These are phyloP conservation scores for Tetrapisispora fleetii DNA, from an alignment of 805 yeast species.

Conservation along the genomic window DNA sequence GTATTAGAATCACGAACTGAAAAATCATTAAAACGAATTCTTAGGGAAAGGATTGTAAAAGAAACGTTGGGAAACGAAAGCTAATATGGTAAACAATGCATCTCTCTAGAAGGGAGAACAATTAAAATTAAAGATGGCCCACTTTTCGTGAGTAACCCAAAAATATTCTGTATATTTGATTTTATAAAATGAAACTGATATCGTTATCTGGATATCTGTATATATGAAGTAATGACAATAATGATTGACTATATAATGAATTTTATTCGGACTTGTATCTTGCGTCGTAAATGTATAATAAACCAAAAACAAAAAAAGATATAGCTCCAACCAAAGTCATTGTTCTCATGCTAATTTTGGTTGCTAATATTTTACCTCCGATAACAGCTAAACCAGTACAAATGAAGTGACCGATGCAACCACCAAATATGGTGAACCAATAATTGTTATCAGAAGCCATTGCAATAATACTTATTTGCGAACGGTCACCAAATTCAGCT, in stretches of 20 bases:
- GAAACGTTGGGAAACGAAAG: not conserved
- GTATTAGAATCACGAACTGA: slow-evolving; percentile 36
- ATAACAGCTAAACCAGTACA: slow-evolving; percentile 88
- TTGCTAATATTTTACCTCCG: slow-evolving; percentile 87
- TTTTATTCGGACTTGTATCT: slow-evolving; percentile 10
- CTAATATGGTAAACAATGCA: not conserved
- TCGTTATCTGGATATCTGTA: not conserved
- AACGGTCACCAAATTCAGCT: slow-evolving; percentile 99
- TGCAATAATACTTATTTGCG: slow-evolving; percentile 96
- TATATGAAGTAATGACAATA: slow-evolving; percentile 2
- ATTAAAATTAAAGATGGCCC: no score
- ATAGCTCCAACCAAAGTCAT: slow-evolving; percentile 86
- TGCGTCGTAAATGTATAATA: slow-evolving; percentile 71
- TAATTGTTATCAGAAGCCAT: slow-evolving; percentile 96
- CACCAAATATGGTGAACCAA: slow-evolving; percentile 82
- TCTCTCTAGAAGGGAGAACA: no score
- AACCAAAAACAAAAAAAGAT: slow-evolving; percentile 75
- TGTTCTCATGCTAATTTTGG: slow-evolving; percentile 80
- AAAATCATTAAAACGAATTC: slow-evolving; percentile 30
- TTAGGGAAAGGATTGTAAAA: slow-evolving; percentile 28
- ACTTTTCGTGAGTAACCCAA: not conserved
- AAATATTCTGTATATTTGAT: not conserved
- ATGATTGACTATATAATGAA: not conserved
- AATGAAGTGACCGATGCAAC: slow-evolving; percentile 75
- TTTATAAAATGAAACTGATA: not conserved